Percentiles rank a stretch among this genome's conserved stretches.
Evolutionary conservation across 2,329 filamentous ascomycete genomes (phyloP).

Genomic region (Intubia oerlemansii): DNA sequence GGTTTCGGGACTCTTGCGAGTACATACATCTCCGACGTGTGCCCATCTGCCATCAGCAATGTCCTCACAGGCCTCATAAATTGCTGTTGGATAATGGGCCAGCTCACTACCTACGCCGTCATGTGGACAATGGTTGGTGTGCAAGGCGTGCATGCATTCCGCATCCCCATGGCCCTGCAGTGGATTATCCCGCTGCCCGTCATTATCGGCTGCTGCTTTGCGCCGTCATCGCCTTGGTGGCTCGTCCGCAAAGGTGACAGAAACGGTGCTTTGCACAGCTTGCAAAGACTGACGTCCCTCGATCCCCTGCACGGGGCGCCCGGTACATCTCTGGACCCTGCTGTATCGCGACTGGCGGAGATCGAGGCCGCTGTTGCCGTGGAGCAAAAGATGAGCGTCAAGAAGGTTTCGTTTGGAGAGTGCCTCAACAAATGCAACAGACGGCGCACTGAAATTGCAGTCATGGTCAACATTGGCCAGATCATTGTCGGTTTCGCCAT

Average conservation of each 20-base stretch:
- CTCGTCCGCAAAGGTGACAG: slow-evolving; percentile 17
- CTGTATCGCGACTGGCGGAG: slow-evolving; percentile 19
- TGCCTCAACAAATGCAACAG: slow-evolving; percentile 26
- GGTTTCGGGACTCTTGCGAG: slow-evolving; percentile 9
- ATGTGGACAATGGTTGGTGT: slow-evolving; percentile 6
- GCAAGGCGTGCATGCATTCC: slow-evolving; percentile 7
- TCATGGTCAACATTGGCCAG: slow-evolving; percentile 13
- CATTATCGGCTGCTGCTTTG: slow-evolving; percentile 4
- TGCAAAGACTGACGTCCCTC: slow-evolving; percentile 4
- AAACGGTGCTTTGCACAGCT: slow-evolving; percentile 2
- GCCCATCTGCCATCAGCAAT: slow-evolving; percentile 5
- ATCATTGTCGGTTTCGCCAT: slow-evolving; percentile 15
- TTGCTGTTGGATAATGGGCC: slow-evolving; percentile 9
- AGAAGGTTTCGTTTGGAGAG: slow-evolving; percentile 26
- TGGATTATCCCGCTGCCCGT: slow-evolving; percentile 8
- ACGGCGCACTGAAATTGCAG: slow-evolving; percentile 31
- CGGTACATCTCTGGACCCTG: not conserved
- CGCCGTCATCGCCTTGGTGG: slow-evolving; percentile 9
- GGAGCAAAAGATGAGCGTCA: slow-evolving; percentile 24
- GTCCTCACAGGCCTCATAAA: slow-evolving; percentile 8
- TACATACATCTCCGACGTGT: slow-evolving; percentile 9
- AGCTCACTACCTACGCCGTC: slow-evolving; percentile 6
- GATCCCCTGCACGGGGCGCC: not conserved
- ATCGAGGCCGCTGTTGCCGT: slow-evolving; percentile 36
- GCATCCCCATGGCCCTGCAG: slow-evolving; percentile 8